A percentile compares a stretch with the other conserved stretches of the same genome.
phyloP scores from a whole-genome alignment of 352 stramenopile genomes.

The Nothophytophthora sp. region DNA sequence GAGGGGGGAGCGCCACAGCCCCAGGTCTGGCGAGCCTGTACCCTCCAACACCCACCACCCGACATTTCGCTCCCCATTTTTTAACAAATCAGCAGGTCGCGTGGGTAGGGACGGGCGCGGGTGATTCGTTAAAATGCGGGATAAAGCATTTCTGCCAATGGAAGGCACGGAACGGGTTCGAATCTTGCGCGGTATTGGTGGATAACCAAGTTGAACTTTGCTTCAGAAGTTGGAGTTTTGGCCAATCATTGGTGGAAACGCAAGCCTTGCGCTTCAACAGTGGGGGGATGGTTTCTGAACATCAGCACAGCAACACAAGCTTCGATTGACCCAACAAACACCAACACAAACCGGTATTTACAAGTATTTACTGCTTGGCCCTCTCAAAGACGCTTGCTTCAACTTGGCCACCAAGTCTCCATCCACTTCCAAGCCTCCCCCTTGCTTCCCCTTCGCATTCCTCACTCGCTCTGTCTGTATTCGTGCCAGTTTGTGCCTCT shows the following conservation, averaged over 20 bases:
- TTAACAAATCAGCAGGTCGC: not conserved
- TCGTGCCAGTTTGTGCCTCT: too few species aligned
- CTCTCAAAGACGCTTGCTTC: too few species aligned
- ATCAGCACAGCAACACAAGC: not conserved
- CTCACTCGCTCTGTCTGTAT: too few species aligned
- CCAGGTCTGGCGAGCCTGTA: not conserved
- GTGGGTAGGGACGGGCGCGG: not conserved
- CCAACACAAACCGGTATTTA: not conserved
- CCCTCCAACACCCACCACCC: not conserved
- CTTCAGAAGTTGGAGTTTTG: too few species aligned
- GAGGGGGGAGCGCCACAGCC: not conserved
- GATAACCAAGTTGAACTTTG: not conserved
- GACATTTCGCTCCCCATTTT: not conserved
- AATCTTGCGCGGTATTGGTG: not conserved
- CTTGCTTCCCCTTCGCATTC: too few species aligned
- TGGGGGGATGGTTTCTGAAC: too few species aligned
- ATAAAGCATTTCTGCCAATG: not conserved
- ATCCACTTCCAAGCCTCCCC: too few species aligned
- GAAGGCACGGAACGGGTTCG: too few species aligned
- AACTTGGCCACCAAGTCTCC: too few species aligned
- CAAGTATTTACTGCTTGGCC: not conserved
- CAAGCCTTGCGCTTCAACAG: not conserved
- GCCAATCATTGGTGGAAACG: not conserved
- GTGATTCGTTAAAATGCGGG: not conserved
- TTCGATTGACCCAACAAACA: not conserved